Percentiles rank a stretch among this genome's conserved stretches.
Conservation (phyloP, 768 basidiomycete species). For the Tricholoma flavovirens region DNA sequence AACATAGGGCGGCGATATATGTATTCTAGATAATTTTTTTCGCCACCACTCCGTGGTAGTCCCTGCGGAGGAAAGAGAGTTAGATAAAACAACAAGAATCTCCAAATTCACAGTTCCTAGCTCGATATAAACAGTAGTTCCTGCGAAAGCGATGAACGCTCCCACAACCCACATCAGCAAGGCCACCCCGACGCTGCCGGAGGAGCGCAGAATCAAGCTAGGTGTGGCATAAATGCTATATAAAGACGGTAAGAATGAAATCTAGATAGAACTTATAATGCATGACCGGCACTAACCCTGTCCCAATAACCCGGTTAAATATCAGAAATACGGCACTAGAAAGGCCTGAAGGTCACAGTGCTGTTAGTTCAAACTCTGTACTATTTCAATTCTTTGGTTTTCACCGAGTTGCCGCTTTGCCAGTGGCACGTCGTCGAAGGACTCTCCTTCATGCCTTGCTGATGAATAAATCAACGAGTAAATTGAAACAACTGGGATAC, state of each 20-base stretch:
- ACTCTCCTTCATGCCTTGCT: slow-evolving; percentile 6
- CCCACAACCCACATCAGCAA: slow-evolving; percentile 70
- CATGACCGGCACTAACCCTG: slow-evolving; percentile 49
- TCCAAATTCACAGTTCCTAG: slow-evolving; percentile 75
- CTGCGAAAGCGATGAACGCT: slow-evolving; percentile 55
- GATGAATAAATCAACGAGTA: too few species aligned
- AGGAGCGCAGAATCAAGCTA: slow-evolving; percentile 56
- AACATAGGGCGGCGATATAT: slow-evolving; percentile 61
- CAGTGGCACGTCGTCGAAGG: slow-evolving; percentile 14
- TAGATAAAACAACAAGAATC: too few species aligned
- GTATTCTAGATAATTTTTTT: slow-evolving; percentile 73
- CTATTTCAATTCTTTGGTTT: neutral
- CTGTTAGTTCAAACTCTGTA: too few species aligned
- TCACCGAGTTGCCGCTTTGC: slow-evolving; percentile 14
- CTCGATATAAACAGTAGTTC: slow-evolving; percentile 70
- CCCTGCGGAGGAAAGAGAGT: slow-evolving; percentile 49
- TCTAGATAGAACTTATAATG: too few species aligned
- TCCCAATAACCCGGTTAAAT: slow-evolving; percentile 73
- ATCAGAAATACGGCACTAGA: slow-evolving; percentile 59
- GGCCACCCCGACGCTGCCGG: slow-evolving; percentile 66
- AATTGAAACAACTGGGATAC: too few species aligned
- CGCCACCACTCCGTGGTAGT: slow-evolving; percentile 65
- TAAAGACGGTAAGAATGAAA: too few species aligned
- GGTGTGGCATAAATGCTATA: slow-evolving; percentile 75
- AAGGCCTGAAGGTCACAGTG: slow-evolving; percentile 26